phyloP scores from a whole-genome alignment of 148 eudicot species.

The Silene uniflora region DNA sequence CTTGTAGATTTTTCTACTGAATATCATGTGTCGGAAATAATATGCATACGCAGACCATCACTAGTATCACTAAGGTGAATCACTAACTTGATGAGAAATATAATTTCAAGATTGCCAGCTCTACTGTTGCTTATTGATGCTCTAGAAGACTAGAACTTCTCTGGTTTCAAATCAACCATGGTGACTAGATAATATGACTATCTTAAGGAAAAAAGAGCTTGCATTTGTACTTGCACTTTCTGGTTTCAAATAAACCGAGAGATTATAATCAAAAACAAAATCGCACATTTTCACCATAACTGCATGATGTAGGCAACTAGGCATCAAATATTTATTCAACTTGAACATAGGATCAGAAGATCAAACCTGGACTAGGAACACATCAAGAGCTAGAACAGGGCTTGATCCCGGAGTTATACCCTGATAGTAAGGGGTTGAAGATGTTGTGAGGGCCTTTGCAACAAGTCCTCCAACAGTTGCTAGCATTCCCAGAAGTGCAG shows the following conservation, averaged over 20 bases:
- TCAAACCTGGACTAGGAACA: conserved; percentile 81
- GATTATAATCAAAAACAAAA: neutral
- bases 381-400: conserved; percentile 86
- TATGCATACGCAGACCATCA: too few species aligned
- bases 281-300: neutral
- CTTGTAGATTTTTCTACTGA: too few species aligned
- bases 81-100: too few species aligned
- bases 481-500: conserved; percentile 87
- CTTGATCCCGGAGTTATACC: conserved; percentile 62
- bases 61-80: too few species aligned
- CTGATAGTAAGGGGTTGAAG: conserved; percentile 66
- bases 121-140: too few species aligned
- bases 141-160: too few species aligned
- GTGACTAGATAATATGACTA: too few species aligned
- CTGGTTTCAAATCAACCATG: too few species aligned
- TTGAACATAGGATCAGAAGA: conserved; percentile 8
- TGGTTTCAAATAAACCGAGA: neutral
- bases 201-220: too few species aligned
- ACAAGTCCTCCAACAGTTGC: conserved; percentile 80
- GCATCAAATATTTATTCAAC: neutral
- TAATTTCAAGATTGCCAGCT: too few species aligned
- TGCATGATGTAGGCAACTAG: neutral
- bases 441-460: conserved; percentile 81
- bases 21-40: too few species aligned
- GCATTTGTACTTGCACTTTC: too few species aligned